phyloP scores from a whole-genome alignment of 2,329 filamentous ascomycete species.

The Ophiostoma sp. region DNA sequence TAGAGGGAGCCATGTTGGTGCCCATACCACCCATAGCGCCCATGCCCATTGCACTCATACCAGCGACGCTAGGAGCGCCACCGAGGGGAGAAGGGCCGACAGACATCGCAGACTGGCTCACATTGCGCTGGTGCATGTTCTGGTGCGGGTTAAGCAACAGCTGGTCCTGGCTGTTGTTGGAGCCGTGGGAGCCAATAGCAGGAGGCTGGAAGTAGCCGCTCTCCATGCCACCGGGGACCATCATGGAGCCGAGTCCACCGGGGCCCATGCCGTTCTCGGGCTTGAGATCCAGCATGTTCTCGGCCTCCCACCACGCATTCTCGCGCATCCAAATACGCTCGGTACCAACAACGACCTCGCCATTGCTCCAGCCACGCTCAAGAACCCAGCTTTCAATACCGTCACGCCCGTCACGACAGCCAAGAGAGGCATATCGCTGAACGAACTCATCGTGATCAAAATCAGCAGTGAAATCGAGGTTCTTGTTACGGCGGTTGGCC shows the following conservation, averaged over 20 bases:
- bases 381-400: constrained; percentile 92
- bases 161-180: constrained; percentile 67
- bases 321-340: constrained; percentile 97
- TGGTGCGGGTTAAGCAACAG: constrained; percentile 48
- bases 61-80: constrained; percentile 22
- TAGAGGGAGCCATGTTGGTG: constrained; percentile 45
- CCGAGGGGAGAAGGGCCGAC: constrained; percentile 34
- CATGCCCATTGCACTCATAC: constrained; percentile 36
- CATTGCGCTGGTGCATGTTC: constrained; percentile 47
- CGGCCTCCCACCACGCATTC: constrained; percentile 93
- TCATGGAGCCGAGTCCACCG: constrained; percentile 32
- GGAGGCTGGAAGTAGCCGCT: constrained; percentile 72
- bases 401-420: constrained; percentile 83
- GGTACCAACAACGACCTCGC: constrained; percentile 83
- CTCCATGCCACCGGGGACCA: constrained; percentile 56
- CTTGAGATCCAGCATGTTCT: constrained; percentile 90
- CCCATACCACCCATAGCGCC: constrained; percentile 27
- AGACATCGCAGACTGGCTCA: constrained; percentile 48
- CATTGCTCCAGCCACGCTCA: constrained; percentile 96
- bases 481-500: constrained; percentile 87
- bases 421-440: constrained; percentile 72
- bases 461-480: constrained; percentile 91
- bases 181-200: constrained; percentile 43
- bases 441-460: constrained; percentile 93
- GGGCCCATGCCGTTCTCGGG: constrained; percentile 41